These are phyloP conservation scores for Catunica adiposa DNA, from an alignment of 2,329 filamentous ascomycete genomes.

Conservation along the genomic window DNA sequence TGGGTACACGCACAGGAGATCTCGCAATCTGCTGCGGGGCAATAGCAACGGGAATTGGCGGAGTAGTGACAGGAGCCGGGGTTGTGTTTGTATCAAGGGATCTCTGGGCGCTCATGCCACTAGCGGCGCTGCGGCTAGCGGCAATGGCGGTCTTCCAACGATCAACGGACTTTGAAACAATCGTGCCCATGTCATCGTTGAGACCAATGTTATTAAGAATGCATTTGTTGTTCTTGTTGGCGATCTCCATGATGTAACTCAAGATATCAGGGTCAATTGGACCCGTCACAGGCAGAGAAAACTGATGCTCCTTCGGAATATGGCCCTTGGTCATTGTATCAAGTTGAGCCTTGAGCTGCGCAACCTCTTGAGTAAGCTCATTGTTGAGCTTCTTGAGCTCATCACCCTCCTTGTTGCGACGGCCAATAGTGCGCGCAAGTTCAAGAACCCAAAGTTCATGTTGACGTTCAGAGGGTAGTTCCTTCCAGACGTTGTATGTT, in stretches of 20 bases:
- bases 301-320: conserved; percentile 32
- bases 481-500: conserved; percentile 61
- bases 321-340: conserved; percentile 26
- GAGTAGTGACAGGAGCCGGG: conserved; percentile 16
- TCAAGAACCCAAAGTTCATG: conserved; percentile 46
- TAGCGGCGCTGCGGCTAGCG: conserved; percentile 28
- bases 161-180: conserved; percentile 39
- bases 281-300: conserved; percentile 34
- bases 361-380: conserved; percentile 37
- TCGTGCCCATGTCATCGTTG: conserved; percentile 33
- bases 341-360: conserved; percentile 40
- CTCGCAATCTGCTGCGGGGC: conserved; percentile 16
- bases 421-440: conserved; percentile 41
- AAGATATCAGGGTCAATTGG: conserved; percentile 34
- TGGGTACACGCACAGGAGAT: conserved; percentile 14
- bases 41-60: conserved; percentile 15
- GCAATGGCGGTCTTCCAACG: conserved; percentile 46
- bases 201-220: conserved; percentile 20
- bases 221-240: conserved; percentile 20
- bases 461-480: conserved; percentile 38
- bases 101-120: conserved; percentile 34
- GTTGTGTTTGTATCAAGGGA: conserved; percentile 26
- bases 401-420: conserved; percentile 38
- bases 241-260: conserved; percentile 30
- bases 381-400: conserved; percentile 34